These are phyloP conservation scores for Posidonia australis DNA, from an alignment of 106 monocot species.

Conservation along the genomic window DNA sequence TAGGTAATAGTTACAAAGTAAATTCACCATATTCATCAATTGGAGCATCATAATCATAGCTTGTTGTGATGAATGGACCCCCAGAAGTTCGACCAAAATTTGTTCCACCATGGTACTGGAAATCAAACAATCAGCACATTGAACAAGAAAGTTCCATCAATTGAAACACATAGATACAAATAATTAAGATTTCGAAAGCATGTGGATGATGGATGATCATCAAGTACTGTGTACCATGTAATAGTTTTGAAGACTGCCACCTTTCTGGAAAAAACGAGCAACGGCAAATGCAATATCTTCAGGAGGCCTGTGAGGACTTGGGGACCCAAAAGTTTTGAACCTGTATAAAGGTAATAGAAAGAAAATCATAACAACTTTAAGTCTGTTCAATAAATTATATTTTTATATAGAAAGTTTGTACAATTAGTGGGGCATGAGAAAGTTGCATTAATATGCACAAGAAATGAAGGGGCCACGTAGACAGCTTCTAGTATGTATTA, in stretches of 20 bases:
- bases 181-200: neutral
- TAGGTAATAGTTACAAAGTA: neutral
- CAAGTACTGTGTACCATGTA: conserved; percentile 62
- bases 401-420: too few relatives aligned
- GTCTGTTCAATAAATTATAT: neutral
- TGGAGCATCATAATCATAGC: conserved; percentile 97
- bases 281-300: conserved; percentile 96
- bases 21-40: conserved; percentile 88
- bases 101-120: conserved; percentile 95
- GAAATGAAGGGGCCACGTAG: too few relatives aligned
- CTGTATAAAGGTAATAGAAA: conserved; percentile 15
- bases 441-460: too few relatives aligned
- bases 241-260: conserved; percentile 90
- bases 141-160: neutral
- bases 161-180: neutral
- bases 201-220: neutral
- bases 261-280: conserved; percentile 96
- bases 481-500: too few relatives aligned
- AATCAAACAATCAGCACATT: conserved; percentile 1
- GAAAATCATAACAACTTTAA: neutral
- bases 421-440: too few relatives aligned
- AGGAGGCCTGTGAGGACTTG: conserved; percentile 86
- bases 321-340: conserved; percentile 84
- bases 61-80: conserved; percentile 96
- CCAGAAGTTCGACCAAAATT: conserved; percentile 96